A percentile compares a stretch with the other conserved stretches of the same genome.
These are phyloP conservation scores for Pleurotus ostreatus DNA, from an alignment of 768 basidiomycete genomes.

Conservation along the genomic window DNA sequence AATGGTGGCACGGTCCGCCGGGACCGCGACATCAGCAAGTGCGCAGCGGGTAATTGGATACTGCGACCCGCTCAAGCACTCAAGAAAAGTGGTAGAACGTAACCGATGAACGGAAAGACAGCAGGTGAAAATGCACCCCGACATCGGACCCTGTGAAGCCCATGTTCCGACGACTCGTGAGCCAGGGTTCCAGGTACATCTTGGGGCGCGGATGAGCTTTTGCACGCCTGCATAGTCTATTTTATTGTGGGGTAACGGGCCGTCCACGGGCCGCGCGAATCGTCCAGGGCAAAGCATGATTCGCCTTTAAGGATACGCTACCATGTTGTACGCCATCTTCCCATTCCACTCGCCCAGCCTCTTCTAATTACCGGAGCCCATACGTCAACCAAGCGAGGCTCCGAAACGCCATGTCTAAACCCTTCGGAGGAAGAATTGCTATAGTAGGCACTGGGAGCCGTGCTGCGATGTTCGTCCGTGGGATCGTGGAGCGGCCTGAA, in stretches of 20 bases:
- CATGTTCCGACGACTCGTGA: not conserved
- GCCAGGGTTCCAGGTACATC: not conserved
- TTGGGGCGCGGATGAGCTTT: not conserved
- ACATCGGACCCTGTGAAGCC: not conserved
- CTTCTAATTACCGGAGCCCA: no score
- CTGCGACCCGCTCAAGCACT: not conserved
- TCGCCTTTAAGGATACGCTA: no score
- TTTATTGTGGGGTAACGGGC: not conserved
- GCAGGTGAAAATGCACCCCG: not conserved
- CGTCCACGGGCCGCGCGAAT: not conserved
- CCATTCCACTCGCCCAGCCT: no score
- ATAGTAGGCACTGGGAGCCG: conserved; percentile 39
- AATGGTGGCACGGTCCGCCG: not conserved
- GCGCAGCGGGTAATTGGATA: not conserved
- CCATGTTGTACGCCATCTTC: no score
- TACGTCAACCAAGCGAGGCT: no score
- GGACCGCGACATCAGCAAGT: not conserved
- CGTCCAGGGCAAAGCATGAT: not conserved
- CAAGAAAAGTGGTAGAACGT: not conserved
- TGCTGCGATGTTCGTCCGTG: conserved; percentile 42
- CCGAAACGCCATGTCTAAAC: conserved; percentile 17
- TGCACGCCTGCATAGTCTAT: not conserved
- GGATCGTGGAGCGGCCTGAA: conserved; percentile 38
- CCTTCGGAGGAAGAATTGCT: conserved; percentile 32
- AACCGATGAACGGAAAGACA: no score